phyloP scores from a whole-genome alignment of 2,329 filamentous ascomycete genomes.

The Cadophora sp. region DNA sequence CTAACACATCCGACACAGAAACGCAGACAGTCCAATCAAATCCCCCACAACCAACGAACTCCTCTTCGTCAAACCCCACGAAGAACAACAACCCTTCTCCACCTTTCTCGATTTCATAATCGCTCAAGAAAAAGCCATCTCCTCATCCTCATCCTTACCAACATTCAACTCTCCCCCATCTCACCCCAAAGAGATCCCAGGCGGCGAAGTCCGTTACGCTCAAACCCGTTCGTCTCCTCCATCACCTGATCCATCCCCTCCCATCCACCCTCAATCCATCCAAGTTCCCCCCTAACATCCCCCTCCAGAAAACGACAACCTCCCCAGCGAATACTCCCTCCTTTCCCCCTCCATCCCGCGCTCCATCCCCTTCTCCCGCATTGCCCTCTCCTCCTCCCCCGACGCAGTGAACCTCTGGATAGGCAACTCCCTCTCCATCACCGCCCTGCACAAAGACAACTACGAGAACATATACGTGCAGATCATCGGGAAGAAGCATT shows the following conservation, averaged over 20 bases:
- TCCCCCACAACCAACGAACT: conserved; percentile 44
- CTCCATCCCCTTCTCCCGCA: conserved; percentile 74
- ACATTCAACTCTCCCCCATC: not conserved
- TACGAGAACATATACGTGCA: conserved; percentile 89
- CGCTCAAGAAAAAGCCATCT: conserved; percentile 56
- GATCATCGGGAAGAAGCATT: conserved; percentile 75
- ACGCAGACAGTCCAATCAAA: conserved; percentile 60
- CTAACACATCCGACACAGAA: conserved; percentile 41
- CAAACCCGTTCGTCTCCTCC: conserved; percentile 67
- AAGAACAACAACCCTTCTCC: conserved; percentile 67
- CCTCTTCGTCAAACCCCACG: conserved; percentile 75
- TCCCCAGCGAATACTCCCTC: conserved; percentile 72
- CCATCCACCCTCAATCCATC: too few species aligned
- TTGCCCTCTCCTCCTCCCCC: conserved; percentile 69
- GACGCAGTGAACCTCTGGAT: conserved; percentile 88
- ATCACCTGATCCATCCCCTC: not conserved
- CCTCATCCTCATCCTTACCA: not conserved
- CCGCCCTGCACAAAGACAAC: conserved; percentile 80
- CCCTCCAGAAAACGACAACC: conserved; percentile 76
- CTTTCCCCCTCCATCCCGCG: conserved; percentile 69
- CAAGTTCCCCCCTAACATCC: not conserved
- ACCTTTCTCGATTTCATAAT: conserved; percentile 68
- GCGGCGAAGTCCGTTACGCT: conserved; percentile 68
- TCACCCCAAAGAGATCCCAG: conserved; percentile 11
- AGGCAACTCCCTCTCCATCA: conserved; percentile 72